Percentiles rank a stretch among this genome's conserved stretches.
Conservation (phyloP, 305 asterid species). For the Solanum aculeatissimum region DNA sequence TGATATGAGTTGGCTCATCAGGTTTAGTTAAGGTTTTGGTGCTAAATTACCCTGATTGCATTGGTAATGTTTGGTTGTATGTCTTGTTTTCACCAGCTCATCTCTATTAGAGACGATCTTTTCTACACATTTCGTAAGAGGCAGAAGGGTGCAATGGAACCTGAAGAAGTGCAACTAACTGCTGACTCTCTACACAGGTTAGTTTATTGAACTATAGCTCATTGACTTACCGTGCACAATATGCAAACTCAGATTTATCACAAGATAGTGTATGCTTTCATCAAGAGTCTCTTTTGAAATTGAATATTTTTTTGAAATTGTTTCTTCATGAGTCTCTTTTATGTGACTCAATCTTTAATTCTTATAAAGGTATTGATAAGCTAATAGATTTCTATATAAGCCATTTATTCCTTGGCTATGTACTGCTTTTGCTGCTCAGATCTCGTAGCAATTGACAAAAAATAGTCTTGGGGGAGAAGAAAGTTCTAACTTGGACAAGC, state of each 20-base stretch:
- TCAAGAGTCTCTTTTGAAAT: background rate
- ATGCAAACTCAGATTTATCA: background rate
- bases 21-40: background rate
- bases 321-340: background rate
- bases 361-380: background rate
- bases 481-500: background rate
- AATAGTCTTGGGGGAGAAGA: background rate
- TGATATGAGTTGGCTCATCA: background rate
- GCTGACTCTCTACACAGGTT: constrained; percentile 91
- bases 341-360: background rate
- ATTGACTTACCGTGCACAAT: background rate
- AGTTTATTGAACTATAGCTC: background rate
- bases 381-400: background rate
- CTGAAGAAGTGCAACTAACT: constrained; percentile 87
- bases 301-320: background rate
- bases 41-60: background rate
- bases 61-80: background rate
- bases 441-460: background rate
- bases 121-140: constrained; percentile 94
- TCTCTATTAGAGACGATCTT: constrained; percentile 85
- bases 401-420: background rate
- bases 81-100: constrained; percentile 30
- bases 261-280: background rate
- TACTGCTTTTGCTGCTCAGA: background rate
- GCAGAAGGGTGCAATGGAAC: constrained; percentile 89